phyloP scores from a whole-genome alignment of 805 yeast species.

The Ogataea paradorogensis region DNA sequence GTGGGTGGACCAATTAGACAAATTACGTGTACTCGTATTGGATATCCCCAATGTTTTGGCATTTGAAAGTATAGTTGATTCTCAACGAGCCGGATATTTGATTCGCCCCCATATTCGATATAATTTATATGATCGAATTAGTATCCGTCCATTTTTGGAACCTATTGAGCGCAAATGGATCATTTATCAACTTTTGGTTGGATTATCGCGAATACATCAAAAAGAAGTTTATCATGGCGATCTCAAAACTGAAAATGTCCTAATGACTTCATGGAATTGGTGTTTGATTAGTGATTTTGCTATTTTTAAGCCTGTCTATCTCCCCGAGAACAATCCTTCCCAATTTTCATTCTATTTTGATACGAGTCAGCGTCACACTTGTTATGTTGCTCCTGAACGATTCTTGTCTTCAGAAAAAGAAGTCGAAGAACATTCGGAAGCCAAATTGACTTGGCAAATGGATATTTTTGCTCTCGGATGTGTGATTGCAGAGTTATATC shows the following conservation, averaged over 20 bases:
- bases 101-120: conserved; percentile 77
- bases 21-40: conserved; percentile 39
- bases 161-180: conserved; percentile 81
- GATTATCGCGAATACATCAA: conserved; percentile 61
- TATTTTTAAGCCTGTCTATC: conserved; percentile 71
- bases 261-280: conserved; percentile 91
- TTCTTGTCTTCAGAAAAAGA: conserved; percentile 43
- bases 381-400: conserved; percentile 94
- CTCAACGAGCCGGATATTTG: conserved; percentile 88
- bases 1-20: conserved; percentile 31
- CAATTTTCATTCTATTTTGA: conserved; percentile 91
- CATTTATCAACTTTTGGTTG: conserved; percentile 71
- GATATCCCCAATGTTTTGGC: conserved; percentile 65
- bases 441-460: conserved; percentile 56
- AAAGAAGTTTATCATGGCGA: conserved; percentile 78
- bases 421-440: conserved; percentile 9
- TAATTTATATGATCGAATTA: conserved; percentile 81
- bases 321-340: conserved; percentile 93
- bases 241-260: conserved; percentile 82
- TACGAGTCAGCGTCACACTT: conserved; percentile 78
- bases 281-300: conserved; percentile 79
- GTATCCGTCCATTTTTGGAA: conserved; percentile 84
- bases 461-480: conserved; percentile 85
- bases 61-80: conserved; percentile 72
- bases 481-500: conserved; percentile 82